phyloP scores from a whole-genome alignment of 768 basidiomycete species.

The Termitomyces sp. region DNA sequence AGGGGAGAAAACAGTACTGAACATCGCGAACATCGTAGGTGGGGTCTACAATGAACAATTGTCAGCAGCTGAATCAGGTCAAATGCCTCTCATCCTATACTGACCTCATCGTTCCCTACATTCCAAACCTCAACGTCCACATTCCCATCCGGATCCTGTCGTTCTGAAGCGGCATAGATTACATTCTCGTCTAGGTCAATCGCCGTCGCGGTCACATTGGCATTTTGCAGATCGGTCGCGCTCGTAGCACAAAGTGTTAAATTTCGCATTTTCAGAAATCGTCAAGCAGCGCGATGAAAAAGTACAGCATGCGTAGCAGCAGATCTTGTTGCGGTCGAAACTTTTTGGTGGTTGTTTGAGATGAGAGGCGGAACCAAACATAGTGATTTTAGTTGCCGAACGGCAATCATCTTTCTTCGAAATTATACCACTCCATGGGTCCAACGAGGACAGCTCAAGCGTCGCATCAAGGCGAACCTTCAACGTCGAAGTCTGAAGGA shows the following conservation, averaged over 20 bases:
- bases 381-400: conserved; percentile 5
- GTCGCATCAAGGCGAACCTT: conserved; percentile 11
- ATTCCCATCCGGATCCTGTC: conserved; percentile 41
- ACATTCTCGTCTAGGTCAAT: conserved; percentile 65
- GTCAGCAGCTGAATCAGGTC: conserved; percentile 34
- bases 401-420: conserved; percentile 8
- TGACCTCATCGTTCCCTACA: conserved; percentile 24
- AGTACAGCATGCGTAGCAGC: conserved; percentile 10
- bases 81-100: conserved; percentile 1
- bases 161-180: conserved; percentile 59
- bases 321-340: conserved; percentile 13
- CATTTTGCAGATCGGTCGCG: conserved; percentile 25
- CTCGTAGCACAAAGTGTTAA: conserved; percentile 41
- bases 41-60: conserved; percentile 1
- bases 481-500: conserved; percentile 16
- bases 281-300: conserved; percentile 2
- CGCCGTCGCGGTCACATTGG: conserved; percentile 44
- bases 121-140: conserved; percentile 63
- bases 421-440: conserved; percentile 16
- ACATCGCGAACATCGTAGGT: conserved; percentile 34
- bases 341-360: conserved; percentile 19
- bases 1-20: conserved; percentile 31
- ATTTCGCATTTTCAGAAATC: conserved; percentile 50
- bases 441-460: conserved; percentile 19
- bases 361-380: conserved; percentile 10